phyloP scores from a whole-genome alignment of 306 rosid genomes.

The Biancaea sappan region DNA sequence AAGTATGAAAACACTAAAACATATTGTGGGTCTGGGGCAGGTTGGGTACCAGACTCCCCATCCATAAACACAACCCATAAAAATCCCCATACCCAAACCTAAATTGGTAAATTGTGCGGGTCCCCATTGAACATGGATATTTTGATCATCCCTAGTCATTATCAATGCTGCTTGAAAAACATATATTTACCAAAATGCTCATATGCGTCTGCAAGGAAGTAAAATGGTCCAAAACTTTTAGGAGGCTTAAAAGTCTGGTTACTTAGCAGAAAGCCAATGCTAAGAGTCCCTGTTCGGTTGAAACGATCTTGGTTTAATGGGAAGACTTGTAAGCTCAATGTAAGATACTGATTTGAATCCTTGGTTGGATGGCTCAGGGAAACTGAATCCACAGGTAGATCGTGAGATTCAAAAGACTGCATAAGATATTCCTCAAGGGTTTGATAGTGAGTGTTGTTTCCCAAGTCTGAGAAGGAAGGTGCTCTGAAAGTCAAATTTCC shows the following conservation, averaged over 20 bases:
- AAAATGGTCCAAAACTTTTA: slow-evolving; percentile 53
- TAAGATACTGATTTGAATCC: slow-evolving; percentile 41
- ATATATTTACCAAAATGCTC: slow-evolving; percentile 40
- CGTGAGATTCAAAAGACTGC: background rate
- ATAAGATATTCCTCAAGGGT: slow-evolving; percentile 37
- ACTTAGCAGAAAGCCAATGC: slow-evolving; percentile 53
- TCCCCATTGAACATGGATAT: too few species aligned
- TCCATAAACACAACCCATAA: too few species aligned
- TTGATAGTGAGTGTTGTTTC: slow-evolving; percentile 30
- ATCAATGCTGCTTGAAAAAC: background rate
- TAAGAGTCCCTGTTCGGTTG: slow-evolving; percentile 44
- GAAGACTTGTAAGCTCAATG: slow-evolving; percentile 47
- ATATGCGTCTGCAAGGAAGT: slow-evolving; percentile 30
- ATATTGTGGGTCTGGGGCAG: too few species aligned
- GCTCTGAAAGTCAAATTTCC: slow-evolving; percentile 65
- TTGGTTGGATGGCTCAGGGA: slow-evolving; percentile 39
- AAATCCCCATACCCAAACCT: too few species aligned
- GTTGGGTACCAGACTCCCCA: too few species aligned
- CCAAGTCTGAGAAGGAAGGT: slow-evolving; percentile 56
- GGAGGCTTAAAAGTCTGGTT: slow-evolving; percentile 55
- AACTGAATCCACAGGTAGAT: slow-evolving; percentile 54
- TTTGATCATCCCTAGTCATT: too few species aligned
- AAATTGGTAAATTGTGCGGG: too few species aligned
- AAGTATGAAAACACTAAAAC: too few species aligned
- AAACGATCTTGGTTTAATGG: slow-evolving; percentile 50